Conservation (phyloP, 164 flowering plant species). For the Hamamelis virginiana region DNA sequence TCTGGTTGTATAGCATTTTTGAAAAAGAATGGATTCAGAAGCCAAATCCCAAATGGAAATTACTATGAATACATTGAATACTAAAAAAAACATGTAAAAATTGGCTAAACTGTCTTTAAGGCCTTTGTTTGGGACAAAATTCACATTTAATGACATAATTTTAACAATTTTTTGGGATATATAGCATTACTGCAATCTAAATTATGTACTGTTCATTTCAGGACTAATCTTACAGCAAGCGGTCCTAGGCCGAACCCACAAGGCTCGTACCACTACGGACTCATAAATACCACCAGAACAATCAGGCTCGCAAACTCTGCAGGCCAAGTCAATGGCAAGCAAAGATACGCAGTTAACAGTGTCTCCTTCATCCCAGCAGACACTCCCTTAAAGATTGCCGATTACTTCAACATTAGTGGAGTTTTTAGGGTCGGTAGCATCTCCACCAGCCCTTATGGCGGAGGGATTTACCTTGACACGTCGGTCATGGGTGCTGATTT, state of each 20-base stretch:
- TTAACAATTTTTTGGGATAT: no score
- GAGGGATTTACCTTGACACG: slow-evolving; percentile 64
- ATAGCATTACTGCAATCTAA: no score
- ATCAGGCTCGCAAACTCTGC: slow-evolving; percentile 63
- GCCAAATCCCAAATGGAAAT: no score
- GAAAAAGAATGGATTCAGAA: no score
- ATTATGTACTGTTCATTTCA: no score
- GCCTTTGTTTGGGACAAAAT: no score
- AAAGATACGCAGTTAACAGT: slow-evolving; percentile 78
- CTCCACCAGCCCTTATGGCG: slow-evolving; percentile 50
- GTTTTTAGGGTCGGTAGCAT: slow-evolving; percentile 73
- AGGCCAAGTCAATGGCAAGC: slow-evolving; percentile 66
- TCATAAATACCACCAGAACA: slow-evolving; percentile 62
- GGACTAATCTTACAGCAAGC: slow-evolving; percentile 88
- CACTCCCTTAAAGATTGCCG: slow-evolving; percentile 83
- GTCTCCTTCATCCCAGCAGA: slow-evolving; percentile 71
- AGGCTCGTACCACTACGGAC: slow-evolving; percentile 91
- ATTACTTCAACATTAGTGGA: slow-evolving; percentile 69
- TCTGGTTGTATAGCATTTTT: no score
- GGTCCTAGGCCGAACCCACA: slow-evolving; percentile 97
- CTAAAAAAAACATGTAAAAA: no score
- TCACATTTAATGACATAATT: no score
- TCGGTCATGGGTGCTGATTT: slow-evolving; percentile 69
- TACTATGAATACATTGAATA: no score
- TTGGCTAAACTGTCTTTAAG: no score